Percentiles rank a stretch among this genome's conserved stretches.
phyloP scores from a whole-genome alignment of 2,329 filamentous ascomycete genomes.

The Cordyceps cicadae region DNA sequence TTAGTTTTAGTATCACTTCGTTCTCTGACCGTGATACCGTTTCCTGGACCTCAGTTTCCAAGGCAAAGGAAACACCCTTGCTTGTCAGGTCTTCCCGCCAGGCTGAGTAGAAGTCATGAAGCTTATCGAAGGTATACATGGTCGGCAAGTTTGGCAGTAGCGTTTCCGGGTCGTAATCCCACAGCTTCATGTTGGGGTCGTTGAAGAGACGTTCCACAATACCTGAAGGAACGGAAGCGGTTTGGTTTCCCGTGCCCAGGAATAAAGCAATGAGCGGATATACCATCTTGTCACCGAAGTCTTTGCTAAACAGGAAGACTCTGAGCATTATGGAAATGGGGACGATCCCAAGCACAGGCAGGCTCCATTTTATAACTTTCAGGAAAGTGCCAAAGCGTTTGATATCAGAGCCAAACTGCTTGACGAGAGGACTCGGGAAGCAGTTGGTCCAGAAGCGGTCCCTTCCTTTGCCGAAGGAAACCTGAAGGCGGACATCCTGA shows the following conservation, averaged over 20 bases:
- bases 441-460: conserved; percentile 59
- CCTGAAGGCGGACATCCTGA: conserved; percentile 51
- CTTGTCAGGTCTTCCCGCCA: conserved; percentile 47
- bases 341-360: conserved; percentile 50
- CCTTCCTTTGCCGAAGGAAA: conserved; percentile 52
- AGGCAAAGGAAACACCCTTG: conserved; percentile 47
- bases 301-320: conserved; percentile 59
- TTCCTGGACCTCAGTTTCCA: conserved; percentile 46
- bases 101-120: conserved; percentile 51
- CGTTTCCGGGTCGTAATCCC: conserved; percentile 48
- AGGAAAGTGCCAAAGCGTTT: conserved; percentile 47
- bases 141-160: conserved; percentile 51
- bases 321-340: conserved; percentile 58
- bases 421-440: conserved; percentile 51
- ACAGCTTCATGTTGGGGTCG: conserved; percentile 51
- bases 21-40: conserved; percentile 42
- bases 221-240: conserved; percentile 60
- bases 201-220: conserved; percentile 55
- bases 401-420: conserved; percentile 47
- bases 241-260: conserved; percentile 66
- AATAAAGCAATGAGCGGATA: conserved; percentile 66
- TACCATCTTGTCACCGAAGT: conserved; percentile 64
- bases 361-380: conserved; percentile 50
- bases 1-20: conserved; percentile 44
- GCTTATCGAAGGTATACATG: conserved; percentile 59